A percentile compares a stretch with the other conserved stretches of the same genome.
Evolutionary conservation across 345 rosid species (phyloP).

Genomic region (Bruguiera parviflora): DNA sequence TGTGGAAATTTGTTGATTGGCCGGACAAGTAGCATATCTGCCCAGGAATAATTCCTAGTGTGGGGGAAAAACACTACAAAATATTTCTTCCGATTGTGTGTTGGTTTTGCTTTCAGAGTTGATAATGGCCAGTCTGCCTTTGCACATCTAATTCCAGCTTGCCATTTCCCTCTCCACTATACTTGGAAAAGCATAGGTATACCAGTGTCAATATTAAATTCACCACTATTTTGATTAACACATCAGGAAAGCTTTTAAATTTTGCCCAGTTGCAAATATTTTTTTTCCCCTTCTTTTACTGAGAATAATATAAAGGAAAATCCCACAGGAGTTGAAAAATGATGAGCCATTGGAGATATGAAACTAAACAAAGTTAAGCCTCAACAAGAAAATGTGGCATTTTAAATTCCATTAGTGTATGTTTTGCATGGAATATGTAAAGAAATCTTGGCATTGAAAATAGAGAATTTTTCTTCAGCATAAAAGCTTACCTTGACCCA

Average conservation of each 20-base stretch:
- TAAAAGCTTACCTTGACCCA: constrained; percentile 84
- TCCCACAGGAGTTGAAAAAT: neutral
- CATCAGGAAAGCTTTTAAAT: neutral
- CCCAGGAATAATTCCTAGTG: constrained; percentile 96
- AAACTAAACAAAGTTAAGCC: neutral
- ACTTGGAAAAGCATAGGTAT: constrained; percentile 29
- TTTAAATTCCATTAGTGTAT: neutral
- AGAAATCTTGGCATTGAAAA: constrained; percentile 2
- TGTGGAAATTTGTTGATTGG: constrained; percentile 76
- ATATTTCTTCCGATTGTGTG: constrained; percentile 87
- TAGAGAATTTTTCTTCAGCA: constrained; percentile 1
- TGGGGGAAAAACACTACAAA: constrained; percentile 90
- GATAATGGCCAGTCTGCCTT: constrained; percentile 94
- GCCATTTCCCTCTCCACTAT: constrained; percentile 99
- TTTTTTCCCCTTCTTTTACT: neutral
- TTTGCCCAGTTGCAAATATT: neutral
- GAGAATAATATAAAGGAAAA: neutral
- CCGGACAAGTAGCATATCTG: constrained; percentile 80
- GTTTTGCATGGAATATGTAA: constrained; percentile 2
- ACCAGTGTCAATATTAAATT: constrained; percentile 15
- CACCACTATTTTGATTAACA: neutral
- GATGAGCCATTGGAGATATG: neutral
- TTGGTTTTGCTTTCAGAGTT: constrained; percentile 90
- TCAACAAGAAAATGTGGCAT: neutral
- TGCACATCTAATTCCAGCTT: constrained; percentile 89